phyloP scores from a whole-genome alignment of 306 rosid species.

The Lagenaria siceraria region DNA sequence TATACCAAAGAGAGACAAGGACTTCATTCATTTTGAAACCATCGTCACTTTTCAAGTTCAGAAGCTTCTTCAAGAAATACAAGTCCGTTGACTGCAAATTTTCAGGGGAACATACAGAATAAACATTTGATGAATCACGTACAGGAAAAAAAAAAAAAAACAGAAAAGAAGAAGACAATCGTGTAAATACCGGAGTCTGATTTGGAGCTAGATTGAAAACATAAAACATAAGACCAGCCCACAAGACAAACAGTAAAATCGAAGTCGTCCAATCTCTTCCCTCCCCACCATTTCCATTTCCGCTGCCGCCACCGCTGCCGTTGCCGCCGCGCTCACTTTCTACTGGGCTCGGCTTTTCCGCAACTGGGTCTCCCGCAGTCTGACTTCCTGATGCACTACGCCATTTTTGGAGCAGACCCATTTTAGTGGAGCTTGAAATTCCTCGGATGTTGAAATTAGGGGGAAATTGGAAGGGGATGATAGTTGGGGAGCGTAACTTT shows the following conservation, averaged over 20 bases:
- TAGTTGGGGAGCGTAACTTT: not conserved
- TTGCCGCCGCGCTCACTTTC: slow-evolving; percentile 12
- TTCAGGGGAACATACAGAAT: not conserved
- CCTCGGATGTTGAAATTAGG: slow-evolving; percentile 3
- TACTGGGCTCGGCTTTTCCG: slow-evolving; percentile 14
- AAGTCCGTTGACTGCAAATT: slow-evolving; percentile 48
- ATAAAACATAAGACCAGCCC: slow-evolving; percentile 70
- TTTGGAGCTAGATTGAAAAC: slow-evolving; percentile 64
- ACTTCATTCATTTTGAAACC: slow-evolving; percentile 83
- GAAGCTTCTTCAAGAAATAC: slow-evolving; percentile 69
- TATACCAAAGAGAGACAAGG: slow-evolving; percentile 71
- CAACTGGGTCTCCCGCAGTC: slow-evolving; percentile 25
- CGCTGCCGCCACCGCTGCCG: slow-evolving; percentile 14
- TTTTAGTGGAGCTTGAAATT: slow-evolving; percentile 11
- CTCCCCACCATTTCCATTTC: slow-evolving; percentile 24
- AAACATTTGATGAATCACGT: not conserved
- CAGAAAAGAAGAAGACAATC: not conserved
- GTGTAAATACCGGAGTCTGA: slow-evolving; percentile 66
- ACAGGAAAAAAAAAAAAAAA: not conserved
- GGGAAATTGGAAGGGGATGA: not conserved
- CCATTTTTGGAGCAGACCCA: slow-evolving; percentile 24
- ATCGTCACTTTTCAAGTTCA: slow-evolving; percentile 66
- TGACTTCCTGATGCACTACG: slow-evolving; percentile 16
- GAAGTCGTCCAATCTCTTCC: slow-evolving; percentile 80
- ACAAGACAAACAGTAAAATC: slow-evolving; percentile 47